phyloP scores from a whole-genome alignment of 176 grass and related monocot genomes.

The Phyllostachys edulis region DNA sequence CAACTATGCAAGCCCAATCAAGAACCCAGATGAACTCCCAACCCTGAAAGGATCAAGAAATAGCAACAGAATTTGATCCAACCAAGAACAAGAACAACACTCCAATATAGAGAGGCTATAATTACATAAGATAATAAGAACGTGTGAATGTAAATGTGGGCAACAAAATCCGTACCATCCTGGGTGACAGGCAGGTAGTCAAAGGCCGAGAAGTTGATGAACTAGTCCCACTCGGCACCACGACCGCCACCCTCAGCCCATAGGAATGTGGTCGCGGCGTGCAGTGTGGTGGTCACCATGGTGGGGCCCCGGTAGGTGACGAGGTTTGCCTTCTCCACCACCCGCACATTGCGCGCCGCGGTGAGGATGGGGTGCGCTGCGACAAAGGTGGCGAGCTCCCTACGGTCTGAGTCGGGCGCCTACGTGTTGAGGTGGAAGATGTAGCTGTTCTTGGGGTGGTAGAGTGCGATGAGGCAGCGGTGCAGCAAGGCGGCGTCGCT shows the following conservation, averaged over 20 bases:
- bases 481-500: slow-evolving; percentile 48
- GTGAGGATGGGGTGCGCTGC: slow-evolving; percentile 50
- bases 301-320: slow-evolving; percentile 84
- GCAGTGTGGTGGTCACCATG: slow-evolving; percentile 89
- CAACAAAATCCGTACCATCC: slow-evolving; percentile 44
- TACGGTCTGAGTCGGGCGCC: slow-evolving; percentile 52
- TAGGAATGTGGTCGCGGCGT: too few species aligned
- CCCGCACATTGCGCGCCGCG: slow-evolving; percentile 48
- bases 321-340: slow-evolving; percentile 74
- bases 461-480: slow-evolving; percentile 60
- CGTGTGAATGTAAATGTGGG: background rate
- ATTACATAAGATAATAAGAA: too few species aligned
- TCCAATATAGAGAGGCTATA: too few species aligned
- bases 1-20: too few species aligned
- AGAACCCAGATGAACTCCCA: too few species aligned
- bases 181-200: too few species aligned
- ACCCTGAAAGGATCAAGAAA: too few species aligned
- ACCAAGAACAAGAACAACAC: too few species aligned
- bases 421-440: slow-evolving; percentile 77
- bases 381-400: slow-evolving; percentile 44
- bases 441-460: slow-evolving; percentile 87
- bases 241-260: slow-evolving; percentile 13
- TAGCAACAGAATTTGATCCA: too few species aligned
- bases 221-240: slow-evolving; percentile 72
- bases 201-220: slow-evolving; percentile 84